Evolutionary conservation across 2,329 filamentous ascomycete genomes (phyloP).

Genomic region (Botryotinia calthae): DNA sequence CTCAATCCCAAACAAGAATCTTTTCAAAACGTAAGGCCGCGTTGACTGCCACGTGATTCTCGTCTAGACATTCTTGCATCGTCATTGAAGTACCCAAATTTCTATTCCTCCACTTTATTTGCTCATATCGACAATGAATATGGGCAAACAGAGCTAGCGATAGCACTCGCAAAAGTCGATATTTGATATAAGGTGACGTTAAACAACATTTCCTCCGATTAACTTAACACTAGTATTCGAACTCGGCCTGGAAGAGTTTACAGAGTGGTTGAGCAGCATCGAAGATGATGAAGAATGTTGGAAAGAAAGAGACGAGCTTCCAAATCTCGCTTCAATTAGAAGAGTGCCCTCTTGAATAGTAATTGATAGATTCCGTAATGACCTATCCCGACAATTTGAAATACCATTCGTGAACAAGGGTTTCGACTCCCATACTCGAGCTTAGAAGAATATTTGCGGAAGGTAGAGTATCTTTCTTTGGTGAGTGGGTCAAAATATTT

Average conservation of each 20-base stretch:
- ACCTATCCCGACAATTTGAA: neutral
- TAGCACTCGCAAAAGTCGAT: neutral
- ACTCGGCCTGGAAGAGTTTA: neutral
- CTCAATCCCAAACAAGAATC: neutral
- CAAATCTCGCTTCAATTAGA: too few species aligned
- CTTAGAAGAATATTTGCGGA: neutral
- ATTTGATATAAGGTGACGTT: neutral
- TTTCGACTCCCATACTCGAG: neutral
- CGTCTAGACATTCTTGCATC: neutral
- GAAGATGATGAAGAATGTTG: neutral
- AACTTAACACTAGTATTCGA: neutral
- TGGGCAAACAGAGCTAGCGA: neutral
- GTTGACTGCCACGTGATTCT: neutral
- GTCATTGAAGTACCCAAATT: neutral
- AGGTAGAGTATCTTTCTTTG: neutral
- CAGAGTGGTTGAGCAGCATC: neutral
- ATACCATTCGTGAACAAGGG: neutral
- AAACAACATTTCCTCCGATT: neutral
- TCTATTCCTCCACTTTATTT: neutral
- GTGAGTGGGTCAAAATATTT: neutral
- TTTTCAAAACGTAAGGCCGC: neutral
- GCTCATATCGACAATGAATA: neutral
- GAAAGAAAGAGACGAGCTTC: too few species aligned
- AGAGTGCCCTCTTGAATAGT: neutral
- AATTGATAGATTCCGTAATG: neutral